These are phyloP conservation scores for Staphylotrichum longicolle DNA, from an alignment of 495 filamentous ascomycete genomes.

Conservation along the genomic window DNA sequence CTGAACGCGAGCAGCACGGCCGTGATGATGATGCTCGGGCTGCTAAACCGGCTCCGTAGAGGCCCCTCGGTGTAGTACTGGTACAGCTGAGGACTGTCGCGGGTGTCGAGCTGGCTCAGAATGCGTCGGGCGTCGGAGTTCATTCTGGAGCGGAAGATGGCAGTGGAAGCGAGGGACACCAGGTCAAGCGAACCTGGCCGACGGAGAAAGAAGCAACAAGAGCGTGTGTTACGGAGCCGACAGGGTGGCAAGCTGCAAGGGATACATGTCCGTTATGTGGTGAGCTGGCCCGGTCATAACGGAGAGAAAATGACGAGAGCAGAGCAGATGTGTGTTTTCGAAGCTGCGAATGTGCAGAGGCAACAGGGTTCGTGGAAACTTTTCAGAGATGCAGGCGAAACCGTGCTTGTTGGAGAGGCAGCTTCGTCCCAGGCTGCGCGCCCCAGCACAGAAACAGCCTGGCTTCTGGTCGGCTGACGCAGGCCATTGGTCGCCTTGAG, in stretches of 20 bases:
- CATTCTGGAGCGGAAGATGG: slow-evolving; percentile 20
- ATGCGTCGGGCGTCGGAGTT: slow-evolving; percentile 32
- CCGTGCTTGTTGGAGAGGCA: neutral
- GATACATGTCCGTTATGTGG: no score
- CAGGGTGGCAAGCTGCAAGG: neutral
- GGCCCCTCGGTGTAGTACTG: slow-evolving; percentile 23
- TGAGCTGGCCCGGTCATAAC: no score
- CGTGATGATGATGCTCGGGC: slow-evolving; percentile 39
- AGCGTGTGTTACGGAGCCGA: neutral
- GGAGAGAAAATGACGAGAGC: neutral
- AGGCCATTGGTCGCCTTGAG: slow-evolving; percentile 16
- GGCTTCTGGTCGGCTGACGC: slow-evolving; percentile 11
- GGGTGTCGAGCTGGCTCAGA: slow-evolving; percentile 28
- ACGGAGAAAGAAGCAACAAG: neutral
- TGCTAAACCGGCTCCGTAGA: slow-evolving; percentile 34
- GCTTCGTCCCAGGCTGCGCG: neutral
- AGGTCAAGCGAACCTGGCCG: neutral
- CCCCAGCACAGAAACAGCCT: neutral
- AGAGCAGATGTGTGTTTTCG: neutral
- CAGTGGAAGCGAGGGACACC: neutral
- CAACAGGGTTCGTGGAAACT: neutral
- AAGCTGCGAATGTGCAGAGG: neutral
- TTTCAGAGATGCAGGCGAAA: no score
- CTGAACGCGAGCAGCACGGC: slow-evolving; percentile 41
- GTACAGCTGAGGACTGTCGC: slow-evolving; percentile 20